phyloP scores from a whole-genome alignment of 78 protist genomes.

The Ministeria vibrans region DNA sequence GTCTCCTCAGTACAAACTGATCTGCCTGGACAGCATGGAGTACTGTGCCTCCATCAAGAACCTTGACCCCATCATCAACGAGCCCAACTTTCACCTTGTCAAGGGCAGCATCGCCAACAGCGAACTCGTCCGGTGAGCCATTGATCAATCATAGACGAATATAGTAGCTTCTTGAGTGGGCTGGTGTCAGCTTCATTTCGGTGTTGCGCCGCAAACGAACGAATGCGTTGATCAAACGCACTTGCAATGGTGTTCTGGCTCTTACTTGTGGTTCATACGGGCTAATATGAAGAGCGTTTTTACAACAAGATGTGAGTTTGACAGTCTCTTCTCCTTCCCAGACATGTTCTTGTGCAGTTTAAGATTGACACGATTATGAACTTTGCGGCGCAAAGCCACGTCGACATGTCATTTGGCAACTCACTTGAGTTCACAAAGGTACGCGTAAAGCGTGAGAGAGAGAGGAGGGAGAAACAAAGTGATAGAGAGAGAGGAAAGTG shows the following conservation, averaged over 20 bases:
- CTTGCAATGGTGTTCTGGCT: neutral
- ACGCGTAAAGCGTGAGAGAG: no score
- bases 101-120: neutral
- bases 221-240: neutral
- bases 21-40: conserved; percentile 73
- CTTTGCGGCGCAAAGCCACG: conserved; percentile 93
- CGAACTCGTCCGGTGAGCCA: neutral
- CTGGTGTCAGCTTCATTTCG: neutral
- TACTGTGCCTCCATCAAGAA: conserved; percentile 71
- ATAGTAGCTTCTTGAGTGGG: neutral
- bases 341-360: conserved; percentile 41
- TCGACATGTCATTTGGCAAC: conserved; percentile 74
- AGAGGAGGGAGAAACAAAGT: no score
- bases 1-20: conserved; percentile 39
- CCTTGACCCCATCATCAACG: conserved; percentile 16
- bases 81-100: conserved; percentile 39
- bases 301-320: no score
- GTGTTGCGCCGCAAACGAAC: neutral
- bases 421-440: conserved; percentile 71
- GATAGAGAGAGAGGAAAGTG: no score
- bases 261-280: neutral
- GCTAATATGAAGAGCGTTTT: neutral
- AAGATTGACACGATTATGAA: conserved; percentile 86
- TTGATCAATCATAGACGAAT: neutral
- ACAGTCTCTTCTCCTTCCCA: neutral